These are phyloP conservation scores for Allium fistulosum DNA, from an alignment of 106 monocot genomes.

Conservation along the genomic window DNA sequence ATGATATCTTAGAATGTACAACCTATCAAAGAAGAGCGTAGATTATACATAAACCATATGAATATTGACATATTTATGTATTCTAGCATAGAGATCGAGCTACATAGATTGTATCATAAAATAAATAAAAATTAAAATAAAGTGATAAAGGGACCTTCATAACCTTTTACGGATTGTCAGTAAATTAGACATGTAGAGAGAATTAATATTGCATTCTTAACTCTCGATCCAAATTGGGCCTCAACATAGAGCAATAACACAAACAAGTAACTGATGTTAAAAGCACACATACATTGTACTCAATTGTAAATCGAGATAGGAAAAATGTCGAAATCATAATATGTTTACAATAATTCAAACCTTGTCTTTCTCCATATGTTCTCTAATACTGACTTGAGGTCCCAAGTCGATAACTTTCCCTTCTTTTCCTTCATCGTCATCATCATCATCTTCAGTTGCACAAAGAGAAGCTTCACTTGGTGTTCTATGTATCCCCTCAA, in stretches of 20 bases:
- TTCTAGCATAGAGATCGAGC: no score
- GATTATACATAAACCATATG: not conserved
- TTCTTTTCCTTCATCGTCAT: constrained; percentile 48
- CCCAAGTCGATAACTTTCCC: constrained; percentile 51
- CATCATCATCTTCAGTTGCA: constrained; percentile 44
- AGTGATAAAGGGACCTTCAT: not conserved
- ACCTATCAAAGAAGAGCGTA: no score
- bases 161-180: no score
- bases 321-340: not conserved
- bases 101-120: not conserved
- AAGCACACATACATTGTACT: no score
- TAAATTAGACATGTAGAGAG: no score
- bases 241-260: no score
- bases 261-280: no score
- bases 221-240: no score
- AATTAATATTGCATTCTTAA: no score
- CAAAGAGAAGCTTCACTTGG: constrained; percentile 44
- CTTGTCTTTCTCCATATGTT: constrained; percentile 86
- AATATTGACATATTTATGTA: not conserved
- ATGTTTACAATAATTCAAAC: constrained; percentile 11
- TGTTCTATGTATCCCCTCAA: constrained; percentile 12
- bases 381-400: constrained; percentile 69
- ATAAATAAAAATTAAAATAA: not conserved
- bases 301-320: no score
- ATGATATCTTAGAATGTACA: no score